Base-by-base conservation (phyloP, 2,329 filamentous ascomycete genomes). In the Coniella vitis region DNA sequence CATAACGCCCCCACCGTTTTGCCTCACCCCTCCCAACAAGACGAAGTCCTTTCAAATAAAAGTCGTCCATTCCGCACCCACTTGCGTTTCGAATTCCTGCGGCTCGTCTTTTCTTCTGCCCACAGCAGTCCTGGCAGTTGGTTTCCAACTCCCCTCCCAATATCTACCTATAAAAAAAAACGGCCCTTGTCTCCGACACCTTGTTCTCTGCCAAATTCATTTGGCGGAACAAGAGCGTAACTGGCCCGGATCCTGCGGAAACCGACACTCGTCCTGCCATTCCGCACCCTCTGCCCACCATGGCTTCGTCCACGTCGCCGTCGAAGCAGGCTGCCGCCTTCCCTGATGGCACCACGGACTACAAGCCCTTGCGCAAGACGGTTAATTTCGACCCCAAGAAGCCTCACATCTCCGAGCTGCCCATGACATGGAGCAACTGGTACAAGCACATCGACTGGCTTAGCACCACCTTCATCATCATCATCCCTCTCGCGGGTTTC, bases 371-470 rank as follows among this genome's bases (percentile, higher is more conserved):
- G 40, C 73, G 74, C 42, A 68, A 68, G 57, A 48, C 41, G 12
- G 37, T 36, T 31, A 16, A 36, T 14, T 68, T 69, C 56, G 78
- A 82, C 52, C 38, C 65, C 51, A 73, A 84, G 73, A 95, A 94
- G 72, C 78, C 84, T 62, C 89, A 95, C 69, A 93, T 95, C 69
- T 82, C 87, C 56, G 89, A 94, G 56, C 79, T 80, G 55, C 85
- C 86, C 50, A 84, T 94, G 59, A 95, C 87, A 52, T 77, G 75
- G 68, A 72, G 75, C 61, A 95, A 95, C 74, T 93, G 87, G 87
- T 83, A 90, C 71, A 85, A 90, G 72, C 90, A 95, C 65, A 78
- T 95, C 74, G 90, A 95, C 77, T 95, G 90, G 89, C 77, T 95
- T 57, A 95, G 95, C 68, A 83, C 87, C 55, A 78, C 75, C 54